phyloP scores from a whole-genome alignment of 495 filamentous ascomycete species.

The Penicillium dipodomyicola region DNA sequence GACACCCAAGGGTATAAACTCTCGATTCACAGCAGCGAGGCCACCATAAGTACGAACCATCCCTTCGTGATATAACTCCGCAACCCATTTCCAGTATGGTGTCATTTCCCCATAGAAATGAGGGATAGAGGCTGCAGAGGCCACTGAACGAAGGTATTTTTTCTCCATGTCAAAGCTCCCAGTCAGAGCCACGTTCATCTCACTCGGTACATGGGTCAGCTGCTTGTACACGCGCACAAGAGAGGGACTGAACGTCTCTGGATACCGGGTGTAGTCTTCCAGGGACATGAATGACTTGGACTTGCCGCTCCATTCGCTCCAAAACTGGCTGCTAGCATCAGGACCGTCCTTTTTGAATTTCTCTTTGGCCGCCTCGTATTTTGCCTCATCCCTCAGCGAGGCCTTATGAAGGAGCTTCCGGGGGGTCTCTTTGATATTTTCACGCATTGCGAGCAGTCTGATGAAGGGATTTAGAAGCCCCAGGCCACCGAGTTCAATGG shows the following conservation, averaged over 20 bases:
- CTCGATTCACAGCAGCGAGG: slow-evolving; percentile 59
- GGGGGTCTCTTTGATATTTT: slow-evolving; percentile 50
- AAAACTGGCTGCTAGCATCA: neutral
- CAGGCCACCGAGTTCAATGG: slow-evolving; percentile 57
- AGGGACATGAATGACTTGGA: slow-evolving; percentile 49
- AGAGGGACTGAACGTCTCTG: slow-evolving; percentile 44
- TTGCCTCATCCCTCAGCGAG: slow-evolving; percentile 38
- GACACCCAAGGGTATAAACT: slow-evolving; percentile 63
- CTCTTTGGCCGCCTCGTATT: slow-evolving; percentile 47
- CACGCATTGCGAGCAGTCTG: slow-evolving; percentile 50
- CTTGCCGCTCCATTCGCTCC: slow-evolving; percentile 24
- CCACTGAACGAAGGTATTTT: slow-evolving; percentile 23
- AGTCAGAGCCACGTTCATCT: slow-evolving; percentile 35
- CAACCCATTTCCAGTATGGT: slow-evolving; percentile 63
- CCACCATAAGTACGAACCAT: slow-evolving; percentile 60
- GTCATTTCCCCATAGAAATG: slow-evolving; percentile 43
- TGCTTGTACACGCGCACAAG: slow-evolving; percentile 36
- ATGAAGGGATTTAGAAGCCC: slow-evolving; percentile 58
- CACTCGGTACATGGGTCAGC: slow-evolving; percentile 39
- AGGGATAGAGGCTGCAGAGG: slow-evolving; percentile 23
- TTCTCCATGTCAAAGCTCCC: slow-evolving; percentile 26
- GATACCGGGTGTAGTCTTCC: slow-evolving; percentile 51
- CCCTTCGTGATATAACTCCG: slow-evolving; percentile 56
- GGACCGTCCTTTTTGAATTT: slow-evolving; percentile 40
- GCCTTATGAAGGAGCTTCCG: slow-evolving; percentile 44